A percentile compares a stretch with the other conserved stretches of the same genome.
phyloP scores from a whole-genome alignment of 306 rosid genomes.

The Mucuna pruriens region DNA sequence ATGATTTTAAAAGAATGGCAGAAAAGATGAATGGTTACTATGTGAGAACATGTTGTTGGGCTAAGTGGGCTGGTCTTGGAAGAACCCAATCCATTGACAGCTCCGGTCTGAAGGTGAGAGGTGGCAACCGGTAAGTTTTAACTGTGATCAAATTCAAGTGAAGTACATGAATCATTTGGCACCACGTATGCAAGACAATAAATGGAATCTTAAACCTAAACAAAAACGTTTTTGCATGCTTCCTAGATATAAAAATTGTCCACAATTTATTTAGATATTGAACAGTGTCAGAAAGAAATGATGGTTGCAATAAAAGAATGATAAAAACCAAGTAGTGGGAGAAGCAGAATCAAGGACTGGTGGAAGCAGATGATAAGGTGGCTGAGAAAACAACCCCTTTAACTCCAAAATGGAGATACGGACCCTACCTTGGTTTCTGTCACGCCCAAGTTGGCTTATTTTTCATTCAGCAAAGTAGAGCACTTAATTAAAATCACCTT shows the following conservation, averaged over 20 bases:
- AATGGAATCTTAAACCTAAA: not conserved
- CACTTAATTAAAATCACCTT: conserved; percentile 47
- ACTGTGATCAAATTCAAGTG: not conserved
- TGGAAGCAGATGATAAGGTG: conserved; percentile 51
- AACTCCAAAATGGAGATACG: conserved; percentile 32
- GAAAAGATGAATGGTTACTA: not conserved
- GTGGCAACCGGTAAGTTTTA: not conserved
- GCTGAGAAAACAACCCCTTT: conserved; percentile 42
- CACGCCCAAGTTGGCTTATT: conserved; percentile 53
- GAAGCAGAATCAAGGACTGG: conserved; percentile 51
- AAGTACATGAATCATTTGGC: not conserved
- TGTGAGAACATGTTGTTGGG: conserved; percentile 13
- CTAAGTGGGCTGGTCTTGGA: not conserved
- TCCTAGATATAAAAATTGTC: not conserved
- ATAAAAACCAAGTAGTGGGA: conserved; percentile 55
- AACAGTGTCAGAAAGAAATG: conserved; percentile 30
- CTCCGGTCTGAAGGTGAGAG: not conserved
- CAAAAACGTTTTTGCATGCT: conserved; percentile 39
- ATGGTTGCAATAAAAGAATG: conserved; percentile 45
- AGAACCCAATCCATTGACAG: not conserved
- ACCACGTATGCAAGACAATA: not conserved
- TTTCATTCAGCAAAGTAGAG: conserved; percentile 43
- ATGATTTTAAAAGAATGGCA: not conserved
- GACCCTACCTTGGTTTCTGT: conserved; percentile 57
- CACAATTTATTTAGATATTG: conserved; percentile 5